Evolutionary conservation across 2,329 filamentous ascomycete genomes (phyloP), one percentile per base, ranked within the genome.

Genomic region (Ramularia endophylla): DNA sequence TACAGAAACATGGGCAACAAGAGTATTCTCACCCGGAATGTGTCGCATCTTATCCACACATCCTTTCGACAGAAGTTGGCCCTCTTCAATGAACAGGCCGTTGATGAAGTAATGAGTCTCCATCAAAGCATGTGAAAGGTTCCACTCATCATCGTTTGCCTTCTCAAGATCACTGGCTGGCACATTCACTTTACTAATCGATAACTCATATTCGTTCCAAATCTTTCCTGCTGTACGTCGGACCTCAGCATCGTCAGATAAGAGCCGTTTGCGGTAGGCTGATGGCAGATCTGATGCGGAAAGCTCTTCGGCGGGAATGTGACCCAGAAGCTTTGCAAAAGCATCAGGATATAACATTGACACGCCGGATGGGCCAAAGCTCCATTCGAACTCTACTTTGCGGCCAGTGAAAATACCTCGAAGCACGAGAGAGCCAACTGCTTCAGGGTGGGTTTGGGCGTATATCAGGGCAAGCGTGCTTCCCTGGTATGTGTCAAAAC

Each of bases 401-500:
- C 43, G 36, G 5, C 40, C 36, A 13, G 34, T 34, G 28, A 46
- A 51, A 36, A 48, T 43, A 16, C 48, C 48, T 3, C 46, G 36
- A 17, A 51, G 40, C 3, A 48, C 36, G 8, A 51, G 40, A 9
- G 45, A 43, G 15, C 43, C 40, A 1, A 46, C 39, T 7, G 16
- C 25, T 11, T 31, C 37, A 3, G 45, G 45, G 18, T 46, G 38
- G 5, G 48, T 40, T 19, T 48, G 27, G 8, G 48, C 42, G 28
- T 51, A 51, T 5, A 33, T 19, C 5, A 51, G 48, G 16, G 37
- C 40, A 20, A 51, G 48, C 7, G 46, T 46, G n/a, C 40, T n/a
- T n/a, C n/a, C n/a, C n/a, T n/a, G n/a, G n/a, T n/a, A n/a, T n/a
- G n/a, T n/a, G n/a, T n/a, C n/a, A n/a, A n/a, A n/a, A n/a, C n/a